Evolutionary conservation across 1,284 basidiomycete species (phyloP).

Genomic region (Dichomitus squalens): DNA sequence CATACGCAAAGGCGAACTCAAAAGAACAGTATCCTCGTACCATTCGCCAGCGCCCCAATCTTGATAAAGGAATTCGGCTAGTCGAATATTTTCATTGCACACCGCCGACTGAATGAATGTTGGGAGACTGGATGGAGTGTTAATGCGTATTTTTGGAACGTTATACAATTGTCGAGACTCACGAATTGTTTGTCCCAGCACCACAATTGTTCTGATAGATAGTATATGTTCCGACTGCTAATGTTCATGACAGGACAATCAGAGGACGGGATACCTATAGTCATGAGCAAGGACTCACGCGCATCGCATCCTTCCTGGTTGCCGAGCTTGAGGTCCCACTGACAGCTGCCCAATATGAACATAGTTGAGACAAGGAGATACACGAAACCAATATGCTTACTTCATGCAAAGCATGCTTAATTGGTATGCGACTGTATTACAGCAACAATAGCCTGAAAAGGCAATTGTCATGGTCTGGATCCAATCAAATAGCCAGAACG

Average conservation of each 20-base stretch:
- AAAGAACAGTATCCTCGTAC: neutral
- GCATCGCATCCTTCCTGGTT: slow-evolving; percentile 2
- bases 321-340: slow-evolving; percentile 5
- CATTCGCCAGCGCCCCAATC: slow-evolving; percentile 8
- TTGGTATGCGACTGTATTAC: slow-evolving; percentile 15
- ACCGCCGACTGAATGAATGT: slow-evolving; percentile 5
- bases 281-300: neutral
- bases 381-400: neutral
- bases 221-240: neutral
- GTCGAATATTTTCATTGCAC: slow-evolving; percentile 5
- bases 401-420: slow-evolving; percentile 21
- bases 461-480: too few relatives aligned
- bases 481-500: too few relatives aligned
- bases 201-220: slow-evolving; percentile 4
- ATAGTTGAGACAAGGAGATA: neutral
- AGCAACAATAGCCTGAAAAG: slow-evolving; percentile 10
- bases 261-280: neutral
- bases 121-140: neutral
- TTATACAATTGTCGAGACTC: neutral
- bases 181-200: slow-evolving; percentile 1
- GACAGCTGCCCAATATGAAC: slow-evolving; percentile 7
- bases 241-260: neutral
- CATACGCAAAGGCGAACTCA: neutral
- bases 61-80: slow-evolving; percentile 10
- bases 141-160: neutral